phyloP scores from a whole-genome alignment of 805 yeast genomes.

The Kodamaea hsintzibuensis region DNA sequence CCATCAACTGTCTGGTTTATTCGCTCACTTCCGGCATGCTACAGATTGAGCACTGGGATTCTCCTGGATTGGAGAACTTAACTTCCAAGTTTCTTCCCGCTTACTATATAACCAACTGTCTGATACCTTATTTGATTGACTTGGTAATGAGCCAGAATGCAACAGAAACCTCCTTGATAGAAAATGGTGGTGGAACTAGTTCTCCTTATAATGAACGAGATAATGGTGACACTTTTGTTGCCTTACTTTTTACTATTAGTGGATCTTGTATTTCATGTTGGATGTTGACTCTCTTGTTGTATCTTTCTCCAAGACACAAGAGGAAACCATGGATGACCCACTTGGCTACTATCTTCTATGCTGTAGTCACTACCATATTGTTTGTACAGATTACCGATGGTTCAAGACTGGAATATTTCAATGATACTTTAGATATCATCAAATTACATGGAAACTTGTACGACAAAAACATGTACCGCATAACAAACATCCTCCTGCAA shows the following conservation, averaged over 20 bases:
- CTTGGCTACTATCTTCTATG: constrained; percentile 56
- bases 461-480: constrained; percentile 34
- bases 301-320: constrained; percentile 50
- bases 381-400: constrained; percentile 47
- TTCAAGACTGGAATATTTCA: constrained; percentile 50
- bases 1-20: constrained; percentile 40
- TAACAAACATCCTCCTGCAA: constrained; percentile 43
- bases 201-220: constrained; percentile 31
- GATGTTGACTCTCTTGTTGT: constrained; percentile 63
- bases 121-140: constrained; percentile 14
- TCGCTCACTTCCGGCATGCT: constrained; percentile 36
- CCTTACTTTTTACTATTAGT: constrained; percentile 52
- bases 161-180: neutral
- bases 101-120: constrained; percentile 50
- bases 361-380: constrained; percentile 54
- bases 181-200: neutral
- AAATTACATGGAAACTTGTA: constrained; percentile 41
- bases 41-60: constrained; percentile 19
- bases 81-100: constrained; percentile 34
- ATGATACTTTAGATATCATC: constrained; percentile 54
- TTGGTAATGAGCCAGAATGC: constrained; percentile 10
- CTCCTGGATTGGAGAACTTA: constrained; percentile 16
- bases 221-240: constrained; percentile 44
- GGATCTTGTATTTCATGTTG: constrained; percentile 64
- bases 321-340: constrained; percentile 59